Base-by-base conservation (phyloP, 495 filamentous ascomycete species). In the Neurospora sp. region DNA sequence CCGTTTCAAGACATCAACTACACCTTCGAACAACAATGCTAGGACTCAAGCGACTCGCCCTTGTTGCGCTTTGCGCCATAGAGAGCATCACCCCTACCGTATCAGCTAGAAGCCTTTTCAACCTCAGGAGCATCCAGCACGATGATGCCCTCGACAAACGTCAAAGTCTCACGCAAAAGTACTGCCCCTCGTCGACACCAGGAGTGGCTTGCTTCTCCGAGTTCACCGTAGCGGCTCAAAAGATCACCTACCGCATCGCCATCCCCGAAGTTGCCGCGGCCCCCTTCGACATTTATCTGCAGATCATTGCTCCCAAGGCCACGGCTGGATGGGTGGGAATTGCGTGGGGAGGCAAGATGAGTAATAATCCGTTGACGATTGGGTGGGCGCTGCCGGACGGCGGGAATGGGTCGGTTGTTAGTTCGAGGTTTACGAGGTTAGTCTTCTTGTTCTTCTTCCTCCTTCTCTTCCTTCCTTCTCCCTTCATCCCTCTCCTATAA, bases 321-420 rank as follows among this genome's bases (percentile, higher is more conserved):
- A 71, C 70, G 14, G 79, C 80, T 3, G 84, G 82, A 27, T 87
- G 86, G 86, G 82, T 80, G 0, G 84, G 80, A 7, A 45, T 87
- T 18, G 82, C 82, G 2, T 86, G 83, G 85, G 86, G 82, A 27
- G 86, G 86, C 9, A 83, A 79, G 70, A 87, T 87, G 86, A 74
- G 79, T 14, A 79, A 79, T 44, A 86, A 87, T 73, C 86, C 86
- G 12, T 78, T 87, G 45, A 82, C 82, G 1, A 76, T 87, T 1
- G 82, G 71, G 0, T 87, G 84, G 83, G 71, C 78, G 37, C 5
- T 59, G 47, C 72, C 78, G 9, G 77, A 72, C 35, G 83, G 83
- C 68, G 81, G 83, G 0, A 77, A 84, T 18, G 75, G 22, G 4
- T 80, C 80, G 0, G 71, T 84, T 2, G 77, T 83, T 3, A 82